Evolutionary conservation across 1,139 yeast species (phyloP), one percentile per base, ranked within the genome.

Genomic region (Ogataea hybrid): DNA sequence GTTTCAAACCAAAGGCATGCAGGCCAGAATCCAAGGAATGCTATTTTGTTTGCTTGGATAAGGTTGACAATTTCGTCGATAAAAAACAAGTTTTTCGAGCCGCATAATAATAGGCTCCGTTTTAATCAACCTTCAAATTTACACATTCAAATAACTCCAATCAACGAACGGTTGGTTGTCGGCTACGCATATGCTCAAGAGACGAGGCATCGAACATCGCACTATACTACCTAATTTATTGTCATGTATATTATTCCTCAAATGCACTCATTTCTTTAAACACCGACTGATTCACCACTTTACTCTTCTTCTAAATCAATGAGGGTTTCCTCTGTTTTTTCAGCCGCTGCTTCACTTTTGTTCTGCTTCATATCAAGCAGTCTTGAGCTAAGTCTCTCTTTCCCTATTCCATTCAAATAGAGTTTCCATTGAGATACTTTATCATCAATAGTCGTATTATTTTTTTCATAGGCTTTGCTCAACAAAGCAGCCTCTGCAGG

Each of bases 401-500:
- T 82, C 32, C 83, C 84, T 23, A 68, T 63, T 20, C 65, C 58
- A 4, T 47, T 59, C 49, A 90, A 72, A 33, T 71, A 64, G 10
- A 69, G 63, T 64, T 84, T 86, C 97, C 97, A 90, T 44, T 68
- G 63, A 23, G 68, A 67, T 36, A 86, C 74, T 25, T 79, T 66
- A 25, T 69, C 68, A 25, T 69, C 64, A 32, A 79, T 61, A 56
- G 10, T n/a, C n/a, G n/a, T 67, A 62, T 42, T 76, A 75, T 29
- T 75, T 73, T 28, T 84, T 83, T 18, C 20, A 61, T 88, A 92
- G 38, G 94, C 84, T 39, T 77, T 71, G 28, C 86, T 88, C 53
- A 92, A 76, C 47, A 92, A 63, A 3, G 96, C 78, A 22, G 97
- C 97, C 64, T 92, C 98, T 3, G 95, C 73, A 48, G 70, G 73